Percentiles rank a stretch among this genome's conserved stretches.
These are phyloP conservation scores for Tetracladium marchalianum DNA, from an alignment of 495 filamentous ascomycete genomes.

Conservation along the genomic window DNA sequence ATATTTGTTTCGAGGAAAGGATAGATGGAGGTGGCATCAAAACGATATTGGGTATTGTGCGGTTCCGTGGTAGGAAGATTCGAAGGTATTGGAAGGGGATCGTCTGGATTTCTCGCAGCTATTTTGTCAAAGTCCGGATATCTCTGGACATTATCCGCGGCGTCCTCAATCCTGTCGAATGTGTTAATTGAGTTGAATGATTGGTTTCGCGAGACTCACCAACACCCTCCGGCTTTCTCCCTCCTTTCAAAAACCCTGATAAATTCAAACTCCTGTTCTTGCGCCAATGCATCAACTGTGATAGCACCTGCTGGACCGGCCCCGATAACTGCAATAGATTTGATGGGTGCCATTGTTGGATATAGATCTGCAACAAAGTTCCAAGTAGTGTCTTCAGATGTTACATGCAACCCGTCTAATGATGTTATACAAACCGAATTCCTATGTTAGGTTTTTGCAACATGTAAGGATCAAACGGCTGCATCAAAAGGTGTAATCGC, in stretches of 20 bases:
- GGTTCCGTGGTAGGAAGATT: constrained; percentile 36
- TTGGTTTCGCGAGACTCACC: constrained; percentile 29
- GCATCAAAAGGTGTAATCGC: too few relatives aligned
- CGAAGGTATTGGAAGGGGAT: constrained; percentile 34
- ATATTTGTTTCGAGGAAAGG: constrained; percentile 35
- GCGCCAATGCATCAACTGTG: constrained; percentile 43
- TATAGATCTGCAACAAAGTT: too few relatives aligned
- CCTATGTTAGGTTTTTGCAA: too few relatives aligned
- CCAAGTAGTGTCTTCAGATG: too few relatives aligned
- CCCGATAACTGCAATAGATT: constrained; percentile 48
- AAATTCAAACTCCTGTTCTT: constrained; percentile 44
- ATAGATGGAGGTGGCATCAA: constrained; percentile 36
- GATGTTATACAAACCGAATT: too few relatives aligned
- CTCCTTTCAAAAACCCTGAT: constrained; percentile 52
- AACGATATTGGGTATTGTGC: constrained; percentile 32
- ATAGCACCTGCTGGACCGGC: constrained; percentile 50
- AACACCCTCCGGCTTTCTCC: constrained; percentile 47
- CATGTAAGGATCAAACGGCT: too few relatives aligned
- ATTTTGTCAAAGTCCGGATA: constrained; percentile 31
- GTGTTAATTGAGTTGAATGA: neutral
- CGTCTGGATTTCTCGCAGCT: constrained; percentile 36
- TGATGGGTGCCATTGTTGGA: constrained; percentile 21
- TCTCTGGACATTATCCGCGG: constrained; percentile 14
- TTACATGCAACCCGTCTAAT: too few relatives aligned
- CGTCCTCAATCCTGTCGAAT: constrained; percentile 12